Evolutionary conservation across 257 asterid species (phyloP), one percentile per base, ranked within the genome.

Genomic region (Schizonepeta tenuifolia): DNA sequence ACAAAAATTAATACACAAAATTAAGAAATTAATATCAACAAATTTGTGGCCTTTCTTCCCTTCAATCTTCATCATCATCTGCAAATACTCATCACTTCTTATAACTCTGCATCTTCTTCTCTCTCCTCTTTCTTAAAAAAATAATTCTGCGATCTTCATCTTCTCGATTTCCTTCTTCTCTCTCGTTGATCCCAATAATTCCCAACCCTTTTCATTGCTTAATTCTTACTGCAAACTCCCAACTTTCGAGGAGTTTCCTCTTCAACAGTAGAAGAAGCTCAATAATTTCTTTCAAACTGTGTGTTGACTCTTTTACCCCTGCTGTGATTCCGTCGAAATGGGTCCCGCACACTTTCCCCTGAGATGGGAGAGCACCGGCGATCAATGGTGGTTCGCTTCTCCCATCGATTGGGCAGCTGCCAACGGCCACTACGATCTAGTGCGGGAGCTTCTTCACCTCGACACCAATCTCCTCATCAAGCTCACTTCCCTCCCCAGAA

Each of bases 391-490:
- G 99, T 94, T 86, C 67, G 99, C 96, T 58, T 89, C 98, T 7
- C 99, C 99, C 0, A 91, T 94, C 26, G 99, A 94, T 65, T 91
- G 91, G 85, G 99, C 99, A 1, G 97, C 98, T 31, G 99, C 99
- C 4, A 94, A 94, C 73, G 98, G 98, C 11, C 98, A 91, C 74
- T 94, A 89, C 76, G 96, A 91, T 72, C 22, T 91, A 11, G 99
- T 94, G 5, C 75, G 89, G 1, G 95, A 94, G 86, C 85, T 94
- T 9, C 88, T 94, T 44, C 82, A 88, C 76, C 62, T 94, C 11
- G 99, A 94, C 83, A 82, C 96, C 0, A 89, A 87, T 70, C 96
- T 89, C n/a, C 83, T 94, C 36, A 84, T 91, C 73, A 94, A 94
- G 8, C 88, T 94, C 2, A 91, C 97, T 2, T 94, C 98, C 12